A percentile compares a stretch with the other conserved stretches of the same genome.
These are phyloP conservation scores for Komagataella kurtzmanii DNA, from an alignment of 805 yeast genomes.

Conservation along the genomic window DNA sequence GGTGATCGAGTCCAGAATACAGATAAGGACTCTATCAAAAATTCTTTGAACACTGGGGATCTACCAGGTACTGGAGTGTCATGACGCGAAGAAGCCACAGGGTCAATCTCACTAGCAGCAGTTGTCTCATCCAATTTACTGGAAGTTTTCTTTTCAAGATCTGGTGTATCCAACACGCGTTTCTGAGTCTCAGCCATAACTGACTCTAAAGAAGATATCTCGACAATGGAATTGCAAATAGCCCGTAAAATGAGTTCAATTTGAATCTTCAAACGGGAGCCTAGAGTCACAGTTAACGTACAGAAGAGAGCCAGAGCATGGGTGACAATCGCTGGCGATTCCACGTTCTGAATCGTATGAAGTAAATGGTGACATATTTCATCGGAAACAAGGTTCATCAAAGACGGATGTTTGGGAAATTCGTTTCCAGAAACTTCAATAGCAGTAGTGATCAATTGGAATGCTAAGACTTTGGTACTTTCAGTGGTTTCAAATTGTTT, in stretches of 20 bases:
- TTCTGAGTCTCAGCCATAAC: neutral
- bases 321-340: conserved; percentile 59
- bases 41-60: conserved; percentile 46
- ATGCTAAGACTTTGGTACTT: conserved; percentile 71
- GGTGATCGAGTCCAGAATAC: conserved; percentile 76
- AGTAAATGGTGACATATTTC: conserved; percentile 77
- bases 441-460: conserved; percentile 62
- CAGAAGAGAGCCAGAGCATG: conserved; percentile 67
- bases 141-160: neutral
- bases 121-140: neutral
- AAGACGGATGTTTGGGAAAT: conserved; percentile 46
- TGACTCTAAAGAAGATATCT: neutral
- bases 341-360: conserved; percentile 62
- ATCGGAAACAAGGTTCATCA: conserved; percentile 60
- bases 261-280: conserved; percentile 59
- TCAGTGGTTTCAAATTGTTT: conserved; percentile 81
- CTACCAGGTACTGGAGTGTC: neutral
- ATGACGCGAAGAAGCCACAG: conserved; percentile 8
- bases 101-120: conserved; percentile 7
- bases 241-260: conserved; percentile 59
- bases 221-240: conserved; percentile 33
- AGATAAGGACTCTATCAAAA: conserved; percentile 73
- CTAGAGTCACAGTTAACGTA: conserved; percentile 55
- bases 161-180: neutral
- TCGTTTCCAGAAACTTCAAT: conserved; percentile 69